Conservation (phyloP, 2,329 filamentous ascomycete genomes). For the Fusarium odoratissimum region DNA sequence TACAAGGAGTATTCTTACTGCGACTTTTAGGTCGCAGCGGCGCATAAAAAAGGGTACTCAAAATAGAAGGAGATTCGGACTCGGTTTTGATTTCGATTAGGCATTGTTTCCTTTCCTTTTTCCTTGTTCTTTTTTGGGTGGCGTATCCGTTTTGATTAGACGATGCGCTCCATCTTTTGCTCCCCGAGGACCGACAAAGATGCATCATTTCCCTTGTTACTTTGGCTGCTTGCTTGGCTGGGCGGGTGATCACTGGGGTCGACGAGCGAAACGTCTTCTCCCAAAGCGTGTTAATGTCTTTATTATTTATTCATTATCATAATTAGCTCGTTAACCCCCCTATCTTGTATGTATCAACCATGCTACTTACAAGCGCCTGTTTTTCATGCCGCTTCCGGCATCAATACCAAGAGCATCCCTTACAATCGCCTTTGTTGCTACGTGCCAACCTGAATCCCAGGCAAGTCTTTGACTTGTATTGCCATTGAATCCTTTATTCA, state of each 20-base stretch:
- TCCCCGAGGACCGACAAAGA: conserved; percentile 29
- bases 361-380: background rate
- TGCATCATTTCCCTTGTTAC: conserved; percentile 27
- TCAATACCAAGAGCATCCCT: conserved; percentile 16
- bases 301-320: conserved; percentile 18
- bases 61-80: background rate
- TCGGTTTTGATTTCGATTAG: background rate
- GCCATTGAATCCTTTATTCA: background rate
- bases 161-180: conserved; percentile 29
- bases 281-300: conserved; percentile 26
- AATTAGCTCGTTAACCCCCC: conserved; percentile 10
- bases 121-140: conserved; percentile 1
- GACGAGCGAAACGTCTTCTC: conserved; percentile 1
- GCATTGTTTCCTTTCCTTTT: background rate
- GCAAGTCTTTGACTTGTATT: conserved; percentile 2
- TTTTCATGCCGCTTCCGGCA: conserved; percentile 18
- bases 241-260: conserved; percentile 9
- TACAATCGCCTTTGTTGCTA: conserved; percentile 2
- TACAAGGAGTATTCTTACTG: conserved; percentile 19
- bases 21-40: conserved; percentile 31
- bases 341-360: conserved; percentile 9
- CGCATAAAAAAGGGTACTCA: conserved; percentile 15
- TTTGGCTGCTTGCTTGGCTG: background rate
- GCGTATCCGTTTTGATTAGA: conserved; percentile 30
- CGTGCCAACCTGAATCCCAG: conserved; percentile 10